Evolutionary conservation across 2,329 filamentous ascomycete species (phyloP), one percentile per base, ranked within the genome.

Genomic region (Fusarium musae): DNA sequence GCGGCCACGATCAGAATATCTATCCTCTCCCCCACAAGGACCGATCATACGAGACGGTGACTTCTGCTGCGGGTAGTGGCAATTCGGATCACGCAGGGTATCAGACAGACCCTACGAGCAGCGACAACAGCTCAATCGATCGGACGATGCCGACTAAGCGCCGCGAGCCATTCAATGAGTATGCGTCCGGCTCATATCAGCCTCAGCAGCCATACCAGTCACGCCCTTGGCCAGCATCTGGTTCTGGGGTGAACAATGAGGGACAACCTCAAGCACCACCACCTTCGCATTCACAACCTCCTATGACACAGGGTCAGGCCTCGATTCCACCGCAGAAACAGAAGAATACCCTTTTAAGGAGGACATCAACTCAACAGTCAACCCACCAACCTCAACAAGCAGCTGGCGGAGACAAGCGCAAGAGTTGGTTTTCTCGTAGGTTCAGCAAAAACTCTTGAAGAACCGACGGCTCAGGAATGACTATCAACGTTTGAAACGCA

Each of bases 91-190:
- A 91, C 17, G 91, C 89, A 79, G 92, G 91, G 63, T 95, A 96
- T 81, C 92, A 92, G 73, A 97, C 94, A 67, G 95, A 97, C 79
- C 95, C 93, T 46, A 84, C 88, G 63, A 96, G 93, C 84, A 97
- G 95, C 79, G 93, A 97, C 79, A 97, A 97, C 83, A 97, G 94
- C 84, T 97, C 94, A 4, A 90, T 97, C 75, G 94, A 97, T 79
- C 91, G 94, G 70, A 85, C 91, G 30, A 88, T 91, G 58, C 85
- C 86, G 9, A 84, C 86, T 40, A 88, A 88, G 76, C 88, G 86
- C 64, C 79, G 78, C 34, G 87, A 91, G 54, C 86, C 87, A 12
- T 78, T 83, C 10, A 91, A 93, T 60, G 88, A 87, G 71, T 93
- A 93, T 76, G 92, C 92, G 57, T 91, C 91, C 72, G 85, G 84